Percentiles rank a stretch among this genome's conserved stretches.
These are phyloP conservation scores for Xylaria palmicola DNA, from an alignment of 495 filamentous ascomycete genomes.

Conservation along the genomic window DNA sequence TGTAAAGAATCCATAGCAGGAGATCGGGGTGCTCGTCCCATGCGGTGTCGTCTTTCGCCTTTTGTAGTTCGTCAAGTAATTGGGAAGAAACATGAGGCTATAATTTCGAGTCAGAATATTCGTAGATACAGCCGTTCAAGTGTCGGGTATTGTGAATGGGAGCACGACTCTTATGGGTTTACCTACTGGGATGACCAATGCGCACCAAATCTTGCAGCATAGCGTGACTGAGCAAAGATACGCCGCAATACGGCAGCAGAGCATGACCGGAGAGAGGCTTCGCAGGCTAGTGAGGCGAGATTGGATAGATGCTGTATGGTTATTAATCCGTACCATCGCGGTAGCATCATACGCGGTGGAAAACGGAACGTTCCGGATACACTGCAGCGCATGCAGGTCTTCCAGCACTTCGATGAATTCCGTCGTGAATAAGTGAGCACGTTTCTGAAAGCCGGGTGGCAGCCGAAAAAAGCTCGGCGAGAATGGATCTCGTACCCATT, in stretches of 20 bases:
- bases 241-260: slow-evolving; percentile 36
- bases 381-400: slow-evolving; percentile 8
- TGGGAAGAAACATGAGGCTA: slow-evolving; percentile 38
- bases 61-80: slow-evolving; percentile 32
- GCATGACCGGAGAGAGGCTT: slow-evolving; percentile 15
- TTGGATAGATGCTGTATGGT: slow-evolving; percentile 39
- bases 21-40: slow-evolving; percentile 33
- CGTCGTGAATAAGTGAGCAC: not conserved
- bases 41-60: slow-evolving; percentile 21
- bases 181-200: slow-evolving; percentile 24
- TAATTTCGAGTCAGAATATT: slow-evolving; percentile 5
- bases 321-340: slow-evolving; percentile 34
- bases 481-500: slow-evolving; percentile 34
- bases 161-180: not conserved
- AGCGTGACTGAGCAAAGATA: slow-evolving; percentile 38
- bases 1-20: slow-evolving; percentile 38
- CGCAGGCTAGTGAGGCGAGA: slow-evolving; percentile 30
- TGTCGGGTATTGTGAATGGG: not conserved
- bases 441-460: slow-evolving; percentile 29
- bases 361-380: not conserved
- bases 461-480: slow-evolving; percentile 21
- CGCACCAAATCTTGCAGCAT: slow-evolving; percentile 38
- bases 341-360: not conserved
- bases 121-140: not conserved
- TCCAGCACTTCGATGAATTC: slow-evolving; percentile 2